A percentile compares a stretch with the other conserved stretches of the same genome.
phyloP scores from a whole-genome alignment of 2,329 filamentous ascomycete genomes.

The Ophiocordyceps unilateralis region DNA sequence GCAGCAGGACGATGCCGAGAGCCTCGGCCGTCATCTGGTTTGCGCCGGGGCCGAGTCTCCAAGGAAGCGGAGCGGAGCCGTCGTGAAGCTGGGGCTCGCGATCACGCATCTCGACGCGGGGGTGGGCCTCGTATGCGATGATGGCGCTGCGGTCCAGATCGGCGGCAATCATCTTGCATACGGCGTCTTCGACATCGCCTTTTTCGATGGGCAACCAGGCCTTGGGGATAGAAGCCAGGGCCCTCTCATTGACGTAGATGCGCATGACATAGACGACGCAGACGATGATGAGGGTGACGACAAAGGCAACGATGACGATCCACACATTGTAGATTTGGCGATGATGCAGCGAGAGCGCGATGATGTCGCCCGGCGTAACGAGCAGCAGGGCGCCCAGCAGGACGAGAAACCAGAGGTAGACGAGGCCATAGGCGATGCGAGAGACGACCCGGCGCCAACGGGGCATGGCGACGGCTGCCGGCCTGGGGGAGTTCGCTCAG shows the following conservation, averaged over 20 bases:
- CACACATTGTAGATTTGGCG: conserved; percentile 63
- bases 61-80: conserved; percentile 1
- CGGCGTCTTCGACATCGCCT: conserved; percentile 59
- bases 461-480: conserved; percentile 4
- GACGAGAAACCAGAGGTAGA: conserved; percentile 62
- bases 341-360: conserved; percentile 57
- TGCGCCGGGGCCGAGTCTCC: conserved; percentile 13
- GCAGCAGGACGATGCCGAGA: conserved; percentile 29
- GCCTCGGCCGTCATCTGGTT: conserved; percentile 19
- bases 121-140: conserved; percentile 51
- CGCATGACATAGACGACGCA: conserved; percentile 64
- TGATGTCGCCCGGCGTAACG: conserved; percentile 63
- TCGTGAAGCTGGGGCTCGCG: neutral
- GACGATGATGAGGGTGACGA: conserved; percentile 53
- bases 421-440: conserved; percentile 63
- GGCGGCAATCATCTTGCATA: conserved; percentile 58
- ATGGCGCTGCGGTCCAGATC: conserved; percentile 61
- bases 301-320: conserved; percentile 59
- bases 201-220: conserved; percentile 73
- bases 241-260: conserved; percentile 72
- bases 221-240: conserved; percentile 71
- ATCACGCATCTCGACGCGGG: conserved; percentile 8
- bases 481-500: no score
- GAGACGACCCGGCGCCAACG: conserved; percentile 36
- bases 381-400: conserved; percentile 57